These are phyloP conservation scores for Cyclotella cryptica DNA, from an alignment of 108 stramenopile species.

Conservation along the genomic window DNA sequence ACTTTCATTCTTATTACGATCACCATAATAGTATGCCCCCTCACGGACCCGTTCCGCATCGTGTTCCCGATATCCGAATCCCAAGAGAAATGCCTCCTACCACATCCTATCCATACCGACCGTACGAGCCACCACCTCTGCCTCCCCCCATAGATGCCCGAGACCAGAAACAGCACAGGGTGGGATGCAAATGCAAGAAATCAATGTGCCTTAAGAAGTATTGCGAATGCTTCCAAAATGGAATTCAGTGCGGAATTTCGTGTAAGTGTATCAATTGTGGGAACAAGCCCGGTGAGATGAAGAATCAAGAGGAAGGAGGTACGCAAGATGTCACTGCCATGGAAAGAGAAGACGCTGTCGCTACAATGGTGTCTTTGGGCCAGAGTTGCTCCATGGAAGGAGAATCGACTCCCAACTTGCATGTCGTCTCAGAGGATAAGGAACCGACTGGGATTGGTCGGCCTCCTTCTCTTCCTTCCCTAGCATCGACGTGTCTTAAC, in stretches of 20 bases:
- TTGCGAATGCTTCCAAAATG: constrained; percentile 92
- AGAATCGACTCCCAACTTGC: constrained; percentile 9
- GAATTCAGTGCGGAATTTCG: constrained; percentile 81
- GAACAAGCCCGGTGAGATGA: constrained; percentile 30
- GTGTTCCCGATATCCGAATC: too few relatives aligned
- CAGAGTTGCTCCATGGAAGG: constrained; percentile 6
- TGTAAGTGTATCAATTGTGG: constrained; percentile 75
- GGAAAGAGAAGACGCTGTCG: not conserved
- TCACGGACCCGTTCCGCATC: too few relatives aligned
- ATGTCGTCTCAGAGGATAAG: constrained; percentile 13
- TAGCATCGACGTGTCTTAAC: constrained; percentile 1
- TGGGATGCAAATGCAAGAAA: constrained; percentile 94
- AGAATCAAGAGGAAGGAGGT: constrained; percentile 5
- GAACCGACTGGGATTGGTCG: not conserved
- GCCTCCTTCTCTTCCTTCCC: constrained; percentile 13
- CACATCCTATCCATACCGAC: not conserved
- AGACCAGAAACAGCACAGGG: constrained; percentile 45
- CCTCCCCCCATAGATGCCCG: not conserved
- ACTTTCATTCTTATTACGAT: constrained; percentile 2
- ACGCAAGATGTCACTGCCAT: too few relatives aligned
- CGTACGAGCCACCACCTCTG: not conserved
- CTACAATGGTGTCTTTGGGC: not conserved
- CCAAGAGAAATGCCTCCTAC: not conserved
- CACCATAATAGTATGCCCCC: too few relatives aligned
- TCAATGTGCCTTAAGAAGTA: constrained; percentile 95